Percentiles rank a stretch among this genome's conserved stretches.
phyloP scores from a whole-genome alignment of 208 protist species.

The Acanthamoeba lugdunensis region DNA sequence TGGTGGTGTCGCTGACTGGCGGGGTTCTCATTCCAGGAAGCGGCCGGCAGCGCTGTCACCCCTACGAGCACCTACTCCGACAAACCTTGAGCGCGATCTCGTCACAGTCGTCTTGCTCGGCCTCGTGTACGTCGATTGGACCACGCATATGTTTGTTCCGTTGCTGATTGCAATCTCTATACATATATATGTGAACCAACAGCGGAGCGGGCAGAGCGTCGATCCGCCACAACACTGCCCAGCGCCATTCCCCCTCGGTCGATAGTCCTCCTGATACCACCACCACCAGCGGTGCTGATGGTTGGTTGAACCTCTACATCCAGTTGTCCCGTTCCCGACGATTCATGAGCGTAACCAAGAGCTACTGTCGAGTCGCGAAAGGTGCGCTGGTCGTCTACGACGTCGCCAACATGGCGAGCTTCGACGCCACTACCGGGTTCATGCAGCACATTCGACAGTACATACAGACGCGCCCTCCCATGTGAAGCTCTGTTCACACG shows the following conservation, averaged over 20 bases:
- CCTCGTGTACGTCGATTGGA: neutral
- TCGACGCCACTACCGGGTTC: neutral
- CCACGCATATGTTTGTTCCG: neutral
- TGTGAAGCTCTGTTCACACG: too few species aligned
- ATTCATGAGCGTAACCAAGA: conserved; percentile 83
- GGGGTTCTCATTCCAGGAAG: too few species aligned
- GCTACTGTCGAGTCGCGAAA: conserved; percentile 85
- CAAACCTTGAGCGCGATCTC: too few species aligned
- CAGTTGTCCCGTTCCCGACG: conserved; percentile 86
- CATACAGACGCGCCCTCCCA: too few species aligned
- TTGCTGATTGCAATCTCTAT: neutral
- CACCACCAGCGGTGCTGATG: conserved; percentile 46
- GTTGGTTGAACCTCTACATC: too few species aligned
- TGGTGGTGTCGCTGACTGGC: neutral
- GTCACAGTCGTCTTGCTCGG: neutral
- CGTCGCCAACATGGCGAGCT: neutral
- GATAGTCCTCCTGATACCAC: neutral
- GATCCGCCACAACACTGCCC: too few species aligned
- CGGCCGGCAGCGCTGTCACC: too few species aligned
- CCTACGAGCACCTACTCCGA: too few species aligned
- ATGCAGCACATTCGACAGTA: too few species aligned
- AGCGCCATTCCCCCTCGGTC: too few species aligned
- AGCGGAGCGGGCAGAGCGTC: neutral
- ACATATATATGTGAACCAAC: neutral
- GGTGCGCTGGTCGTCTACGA: conserved; percentile 82